Conservation (phyloP, 441 rosid species). For the Erodium chrysanthum region DNA sequence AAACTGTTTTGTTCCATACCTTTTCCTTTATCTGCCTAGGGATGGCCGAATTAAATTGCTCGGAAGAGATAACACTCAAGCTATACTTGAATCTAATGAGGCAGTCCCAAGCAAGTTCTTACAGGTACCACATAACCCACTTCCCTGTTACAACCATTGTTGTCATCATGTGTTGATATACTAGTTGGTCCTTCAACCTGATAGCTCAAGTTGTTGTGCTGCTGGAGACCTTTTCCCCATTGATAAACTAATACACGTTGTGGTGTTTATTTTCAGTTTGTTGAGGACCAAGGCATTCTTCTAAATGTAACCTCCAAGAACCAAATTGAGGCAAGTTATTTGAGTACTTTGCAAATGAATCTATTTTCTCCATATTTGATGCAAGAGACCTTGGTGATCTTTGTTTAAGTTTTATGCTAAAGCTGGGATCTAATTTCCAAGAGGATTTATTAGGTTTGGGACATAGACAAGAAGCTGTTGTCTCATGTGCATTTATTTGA, state of each 20-base stretch:
- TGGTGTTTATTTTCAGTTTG: slow-evolving; percentile 36
- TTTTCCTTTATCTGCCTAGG: slow-evolving; percentile 24
- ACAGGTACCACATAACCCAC: slow-evolving; percentile 41
- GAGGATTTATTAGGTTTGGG: slow-evolving; percentile 56
- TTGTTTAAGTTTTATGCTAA: background rate
- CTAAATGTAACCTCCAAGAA: slow-evolving; percentile 58
- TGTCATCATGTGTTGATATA: background rate
- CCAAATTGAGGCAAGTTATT: slow-evolving; percentile 63
- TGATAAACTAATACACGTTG: slow-evolving; percentile 10
- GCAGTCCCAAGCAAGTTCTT: slow-evolving; percentile 54
- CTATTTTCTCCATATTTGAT: background rate
- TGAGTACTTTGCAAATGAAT: background rate
- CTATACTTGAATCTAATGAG: slow-evolving; percentile 55
- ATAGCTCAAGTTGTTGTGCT: background rate
- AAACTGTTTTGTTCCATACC: background rate
- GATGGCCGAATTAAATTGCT: slow-evolving; percentile 78
- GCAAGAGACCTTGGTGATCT: background rate
- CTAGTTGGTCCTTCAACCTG: background rate
- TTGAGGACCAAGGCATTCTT: slow-evolving; percentile 61
- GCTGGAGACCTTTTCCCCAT: background rate
- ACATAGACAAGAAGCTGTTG: slow-evolving; percentile 54
- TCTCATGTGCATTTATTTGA: slow-evolving; percentile 41
- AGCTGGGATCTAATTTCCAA: slow-evolving; percentile 15
- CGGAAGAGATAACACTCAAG: slow-evolving; percentile 67
- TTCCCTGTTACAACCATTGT: slow-evolving; percentile 3